Evolutionary conservation across 2,329 filamentous ascomycete genomes (phyloP), one percentile per base, ranked within the genome.

Genomic region (Microdochium trichocladiopsis): DNA sequence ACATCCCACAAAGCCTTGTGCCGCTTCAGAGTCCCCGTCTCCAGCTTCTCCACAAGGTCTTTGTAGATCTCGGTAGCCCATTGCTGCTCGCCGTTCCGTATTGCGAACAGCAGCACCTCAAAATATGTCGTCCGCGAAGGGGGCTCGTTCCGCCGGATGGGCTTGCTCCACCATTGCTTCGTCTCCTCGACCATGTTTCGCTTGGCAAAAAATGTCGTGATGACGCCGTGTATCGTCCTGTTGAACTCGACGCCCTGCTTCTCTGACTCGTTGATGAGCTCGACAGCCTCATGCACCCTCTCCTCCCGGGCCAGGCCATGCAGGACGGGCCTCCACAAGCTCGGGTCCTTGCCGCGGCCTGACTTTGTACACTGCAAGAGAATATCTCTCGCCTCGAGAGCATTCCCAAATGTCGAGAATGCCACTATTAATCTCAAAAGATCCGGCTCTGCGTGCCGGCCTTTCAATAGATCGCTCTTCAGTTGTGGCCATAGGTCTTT

Each of bases 1-100:
- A 85, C 77, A 62, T 94, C 86, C 83, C 88, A 90, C 22, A 78
- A 78, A 28, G 75, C 68, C 56, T 86, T 83, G 43, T 62, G 64
- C 4, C 72, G 76, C 50, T 66, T 70, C 47, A 63, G 67, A 11
- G 52, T 12, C 18, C 59, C 58, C n/a, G 54, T 55, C 36, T 66
- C 63, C 23, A 67, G 37, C 37, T 51, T 55, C 50, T 78, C 71
- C 45, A 77, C 72, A 9, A 83, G 67, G 21, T 72, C 57, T 52
- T 76, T 72, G 54, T 90, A 83, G 11, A 87, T 70, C 1, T 72
- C 65, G 51, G 79, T 76, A 1, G 83, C 84, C 81, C 86, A 90
- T 1, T 80, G 74, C 47, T 78, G 61, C 51, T 87, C 73, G 23
- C 77, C 69, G 51, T 82, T 83, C 22, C 80, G 76, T 51, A 80